Evolutionary conservation across 73 alveolate species (phyloP), one percentile per base, ranked within the genome.

Genomic region (Symbiodinium pilosum): DNA sequence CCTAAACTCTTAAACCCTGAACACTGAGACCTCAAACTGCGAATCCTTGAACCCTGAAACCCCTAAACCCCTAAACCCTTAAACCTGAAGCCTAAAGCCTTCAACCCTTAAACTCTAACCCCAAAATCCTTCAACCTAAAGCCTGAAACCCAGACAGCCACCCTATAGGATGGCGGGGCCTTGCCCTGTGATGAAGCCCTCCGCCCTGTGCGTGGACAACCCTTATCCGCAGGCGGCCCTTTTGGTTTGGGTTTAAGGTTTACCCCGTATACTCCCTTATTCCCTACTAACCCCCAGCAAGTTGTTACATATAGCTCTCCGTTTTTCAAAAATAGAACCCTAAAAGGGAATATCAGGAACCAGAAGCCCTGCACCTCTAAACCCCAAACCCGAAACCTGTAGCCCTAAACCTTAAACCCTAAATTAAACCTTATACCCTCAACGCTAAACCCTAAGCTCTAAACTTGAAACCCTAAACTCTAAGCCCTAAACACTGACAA

Each of bases 111-210:
- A 20, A 56, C 21, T 32, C 73, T 56, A 12, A 12, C 9, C 34
- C 75, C 77, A 24, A 24, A 59, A 59, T 28, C 77, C 77, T 59
- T 24, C 18, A 59, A n/a, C 77, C 39, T 59, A 59, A 59, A 59
- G 38, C 77, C 77, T 59, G 28, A 59, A 59, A n/a, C 77, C 36
- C 28, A 59, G 28, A 59, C 77, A n/a, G 38, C 3, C 9, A 20
- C 73, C 73, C 73, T 56, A 20, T 32, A 32, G 68, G 36, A 36
- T 83, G 34, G 52, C 93, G 36, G 47, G 38, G 39, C 81, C 83
- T 14, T 54, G 59, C 64, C 94, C 94, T 30, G 94, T 87, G 85
- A 87, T 87, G 94, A 87, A 77, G 84, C 94, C 94, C 5, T 87
- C 94, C 43, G 43, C 59, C 43, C 85, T 87, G 94, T 43, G 85